Conservation (phyloP, 2,329 filamentous ascomycete species). For the Mycosphaerella sp. region DNA sequence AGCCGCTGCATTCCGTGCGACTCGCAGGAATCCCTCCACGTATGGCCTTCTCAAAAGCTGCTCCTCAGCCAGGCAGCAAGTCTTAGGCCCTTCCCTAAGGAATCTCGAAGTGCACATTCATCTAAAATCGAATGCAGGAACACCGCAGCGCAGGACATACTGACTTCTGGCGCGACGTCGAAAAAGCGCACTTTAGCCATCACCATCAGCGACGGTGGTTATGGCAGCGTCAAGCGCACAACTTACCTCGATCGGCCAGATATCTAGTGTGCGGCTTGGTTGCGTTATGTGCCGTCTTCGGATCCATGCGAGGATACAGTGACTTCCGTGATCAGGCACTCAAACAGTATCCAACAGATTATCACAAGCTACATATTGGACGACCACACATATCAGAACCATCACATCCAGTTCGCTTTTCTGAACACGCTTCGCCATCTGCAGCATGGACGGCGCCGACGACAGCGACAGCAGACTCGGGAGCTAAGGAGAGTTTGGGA, state of each 20-base stretch:
- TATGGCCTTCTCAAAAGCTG: not conserved
- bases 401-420: slow-evolving; percentile 8
- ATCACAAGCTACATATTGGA: not conserved
- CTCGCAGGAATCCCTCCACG: not conserved
- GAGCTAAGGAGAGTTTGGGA: not conserved
- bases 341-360: slow-evolving; percentile 15
- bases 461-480: not conserved
- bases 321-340: slow-evolving; percentile 15
- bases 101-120: not conserved
- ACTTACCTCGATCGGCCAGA: slow-evolving; percentile 8
- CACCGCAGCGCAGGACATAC: slow-evolving; percentile 1
- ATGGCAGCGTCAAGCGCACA: slow-evolving; percentile 5
- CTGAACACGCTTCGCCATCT: not conserved
- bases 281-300: slow-evolving; percentile 3
- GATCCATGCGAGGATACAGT: slow-evolving; percentile 8
- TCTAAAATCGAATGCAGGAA: slow-evolving; percentile 3
- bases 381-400: not conserved
- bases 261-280: not conserved
- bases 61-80: too few species aligned
- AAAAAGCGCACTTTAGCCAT: not conserved
- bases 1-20: too few species aligned
- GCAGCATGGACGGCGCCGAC: not conserved
- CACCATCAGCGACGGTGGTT: slow-evolving; percentile 3
- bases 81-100: not conserved
- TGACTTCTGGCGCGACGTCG: slow-evolving; percentile 7